These are phyloP conservation scores for Ulota crispa DNA, from an alignment of 225 moss, liverwort and hornwort species.

Conservation along the genomic window DNA sequence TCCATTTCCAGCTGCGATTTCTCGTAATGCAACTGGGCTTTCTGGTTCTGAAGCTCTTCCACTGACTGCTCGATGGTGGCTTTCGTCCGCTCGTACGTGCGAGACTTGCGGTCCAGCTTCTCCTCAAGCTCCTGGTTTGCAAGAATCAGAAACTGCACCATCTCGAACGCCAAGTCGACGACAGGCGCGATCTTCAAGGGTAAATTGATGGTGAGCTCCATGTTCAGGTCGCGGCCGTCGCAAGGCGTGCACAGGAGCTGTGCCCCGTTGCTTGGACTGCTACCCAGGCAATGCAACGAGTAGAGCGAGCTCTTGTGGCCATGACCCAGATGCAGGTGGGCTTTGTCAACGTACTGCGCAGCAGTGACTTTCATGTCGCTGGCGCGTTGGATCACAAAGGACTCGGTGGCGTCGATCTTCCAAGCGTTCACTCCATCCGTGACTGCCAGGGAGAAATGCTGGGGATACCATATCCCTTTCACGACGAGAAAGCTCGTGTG, in stretches of 20 bases:
- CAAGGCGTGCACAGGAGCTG: slow-evolving; percentile 49
- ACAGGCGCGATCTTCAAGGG: slow-evolving; percentile 26
- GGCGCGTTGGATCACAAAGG: slow-evolving; percentile 39
- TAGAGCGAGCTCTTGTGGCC: slow-evolving; percentile 38
- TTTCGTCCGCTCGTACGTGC: slow-evolving; percentile 38
- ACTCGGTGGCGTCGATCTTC: slow-evolving; percentile 37
- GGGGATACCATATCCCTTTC: slow-evolving; percentile 55
- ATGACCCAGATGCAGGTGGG: slow-evolving; percentile 47
- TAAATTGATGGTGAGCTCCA: slow-evolving; percentile 38
- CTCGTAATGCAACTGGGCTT: slow-evolving; percentile 34
- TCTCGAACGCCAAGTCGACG: slow-evolving; percentile 43
- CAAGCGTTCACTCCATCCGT: slow-evolving; percentile 50
- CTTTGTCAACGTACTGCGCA: slow-evolving; percentile 46
- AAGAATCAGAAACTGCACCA: slow-evolving; percentile 49
- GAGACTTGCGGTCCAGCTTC: slow-evolving; percentile 33
- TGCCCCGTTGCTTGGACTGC: slow-evolving; percentile 22
- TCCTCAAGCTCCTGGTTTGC: slow-evolving; percentile 43
- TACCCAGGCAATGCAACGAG: slow-evolving; percentile 38
- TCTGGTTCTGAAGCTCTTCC: slow-evolving; percentile 39
- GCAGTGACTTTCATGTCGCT: slow-evolving; percentile 43
- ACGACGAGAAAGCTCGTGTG: slow-evolving; percentile 36
- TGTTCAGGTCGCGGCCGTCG: slow-evolving; percentile 48
- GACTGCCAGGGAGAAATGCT: slow-evolving; percentile 38
- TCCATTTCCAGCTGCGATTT: slow-evolving; percentile 40
- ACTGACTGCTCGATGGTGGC: slow-evolving; percentile 35